Evolutionary conservation across 2,329 filamentous ascomycete species (phyloP), one percentile per base, ranked within the genome.

Genomic region (Pseudovirgaria hyperparasitica): DNA sequence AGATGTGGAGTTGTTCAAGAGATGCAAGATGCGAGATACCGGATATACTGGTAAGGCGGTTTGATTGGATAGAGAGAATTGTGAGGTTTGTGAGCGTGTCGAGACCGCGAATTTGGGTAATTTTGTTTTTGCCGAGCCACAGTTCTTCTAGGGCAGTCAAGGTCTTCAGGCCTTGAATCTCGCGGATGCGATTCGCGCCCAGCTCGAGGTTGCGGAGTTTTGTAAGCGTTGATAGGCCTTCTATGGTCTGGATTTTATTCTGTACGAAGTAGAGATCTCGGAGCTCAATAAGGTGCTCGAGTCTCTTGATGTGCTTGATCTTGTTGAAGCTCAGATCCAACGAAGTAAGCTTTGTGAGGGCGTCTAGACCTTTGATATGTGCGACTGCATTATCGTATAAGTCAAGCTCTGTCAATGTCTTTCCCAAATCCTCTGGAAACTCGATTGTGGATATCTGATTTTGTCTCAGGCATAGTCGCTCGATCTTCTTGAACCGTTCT

Each of bases 311-410:
- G 57, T 94, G 86, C 54, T 93, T 94, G 62, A 98, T 87, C 63
- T 96, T 96, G 65, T 98, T 98, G 70, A 94, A 98, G 54, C 82
- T 92, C 27, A 98, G 66, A 51, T 98, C 90, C 29, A 98, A 71
- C 30, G 63, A 78, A 5, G 70, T 82, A 28, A 98, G 69, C 34
- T 80, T 67, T 9, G 67, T 72, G 31, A 94, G 71, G 23, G 72
- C 64, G 28, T 94, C 85, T 23, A 98, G 67, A 16, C 82, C 82
- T 39, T 76, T 76, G 54, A 94, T 73, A 54, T 92, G 85, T 8
- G 75, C 72, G 42, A 98, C 85, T 11, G 92, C 67, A 55, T 98
- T 98, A 58, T 98, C 90, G 62, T 98, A 98, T 33, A 98, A 69
- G 45, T 98, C 90, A 26, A 98, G 69, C 33, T 98, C 90, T 44